These are phyloP conservation scores for Takashimella tepidaria DNA, from an alignment of 1,284 basidiomycete genomes.

Conservation along the genomic window DNA sequence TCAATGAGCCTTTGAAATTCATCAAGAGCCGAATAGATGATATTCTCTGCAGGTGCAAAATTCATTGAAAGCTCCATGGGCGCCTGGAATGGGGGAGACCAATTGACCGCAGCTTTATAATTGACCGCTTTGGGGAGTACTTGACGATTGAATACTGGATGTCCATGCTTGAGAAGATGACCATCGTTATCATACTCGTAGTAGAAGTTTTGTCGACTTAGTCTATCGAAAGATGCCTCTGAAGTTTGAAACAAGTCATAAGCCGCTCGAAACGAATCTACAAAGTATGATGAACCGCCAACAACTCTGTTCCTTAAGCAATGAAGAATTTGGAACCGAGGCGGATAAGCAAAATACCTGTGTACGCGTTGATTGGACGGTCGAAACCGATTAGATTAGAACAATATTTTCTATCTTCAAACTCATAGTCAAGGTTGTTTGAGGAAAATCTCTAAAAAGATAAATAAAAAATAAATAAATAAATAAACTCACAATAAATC, in stretches of 20 bases:
- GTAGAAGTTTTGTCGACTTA: slow-evolving; percentile 24
- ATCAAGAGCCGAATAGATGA: slow-evolving; percentile 63
- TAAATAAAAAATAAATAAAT: neutral
- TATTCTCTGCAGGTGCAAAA: slow-evolving; percentile 27
- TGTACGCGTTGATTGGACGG: too few species aligned
- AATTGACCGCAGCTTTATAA: slow-evolving; percentile 62
- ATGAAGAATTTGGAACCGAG: slow-evolving; percentile 86
- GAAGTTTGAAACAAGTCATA: slow-evolving; percentile 54
- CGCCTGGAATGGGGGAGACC: slow-evolving; percentile 93
- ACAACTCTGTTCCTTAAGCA: slow-evolving; percentile 73
- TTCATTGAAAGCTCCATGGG: slow-evolving; percentile 44
- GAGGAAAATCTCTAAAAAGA: neutral
- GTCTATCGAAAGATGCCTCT: slow-evolving; percentile 52
- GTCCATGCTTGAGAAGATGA: slow-evolving; percentile 73
- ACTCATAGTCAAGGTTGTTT: too few species aligned
- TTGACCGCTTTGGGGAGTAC: slow-evolving; percentile 1
- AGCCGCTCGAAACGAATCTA: slow-evolving; percentile 72
- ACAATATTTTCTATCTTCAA: neutral
- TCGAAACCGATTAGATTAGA: too few species aligned
- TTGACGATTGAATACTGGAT: slow-evolving; percentile 60
- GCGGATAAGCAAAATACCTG: slow-evolving; percentile 79
- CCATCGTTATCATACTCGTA: slow-evolving; percentile 92
- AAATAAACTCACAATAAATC: slow-evolving; percentile 67
- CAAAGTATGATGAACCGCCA: slow-evolving; percentile 84
- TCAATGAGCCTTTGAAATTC: slow-evolving; percentile 62